phyloP scores from a whole-genome alignment of 371 early-diverging fungal genomes.

The Mucor lusitanicus region DNA sequence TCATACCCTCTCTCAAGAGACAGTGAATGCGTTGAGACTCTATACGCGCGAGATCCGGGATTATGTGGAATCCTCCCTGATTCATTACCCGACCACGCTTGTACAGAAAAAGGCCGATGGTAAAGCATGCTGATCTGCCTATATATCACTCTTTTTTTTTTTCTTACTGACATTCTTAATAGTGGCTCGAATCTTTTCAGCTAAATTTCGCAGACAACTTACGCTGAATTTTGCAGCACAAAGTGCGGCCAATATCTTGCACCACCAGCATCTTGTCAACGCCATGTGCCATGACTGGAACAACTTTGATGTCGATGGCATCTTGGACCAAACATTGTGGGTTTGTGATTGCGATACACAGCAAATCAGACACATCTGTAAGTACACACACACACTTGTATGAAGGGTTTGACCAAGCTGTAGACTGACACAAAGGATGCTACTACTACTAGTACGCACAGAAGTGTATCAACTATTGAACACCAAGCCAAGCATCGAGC shows the following conservation, averaged over 20 bases:
- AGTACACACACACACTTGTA: no score
- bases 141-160: not conserved
- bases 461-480: conserved; percentile 35
- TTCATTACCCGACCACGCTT: conserved; percentile 33
- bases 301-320: conserved; percentile 45
- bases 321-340: conserved; percentile 58
- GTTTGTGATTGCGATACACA: conserved; percentile 50
- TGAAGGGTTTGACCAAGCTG: no score
- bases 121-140: conserved; percentile 12
- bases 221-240: conserved; percentile 57
- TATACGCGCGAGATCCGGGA: conserved; percentile 44
- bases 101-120: conserved; percentile 36
- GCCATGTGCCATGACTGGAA: conserved; percentile 56
- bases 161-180: no score
- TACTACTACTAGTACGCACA: not conserved
- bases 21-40: conserved; percentile 33
- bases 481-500: conserved; percentile 28
- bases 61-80: conserved; percentile 31
- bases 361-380: conserved; percentile 43
- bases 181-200: conserved; percentile 57
- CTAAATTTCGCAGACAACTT: conserved; percentile 55
- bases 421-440: no score
- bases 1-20: conserved; percentile 32
- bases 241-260: conserved; percentile 41
- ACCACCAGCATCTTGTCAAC: conserved; percentile 24